Base-by-base conservation (phyloP, 306 rosid genomes). In the Casuarina glauca region DNA sequence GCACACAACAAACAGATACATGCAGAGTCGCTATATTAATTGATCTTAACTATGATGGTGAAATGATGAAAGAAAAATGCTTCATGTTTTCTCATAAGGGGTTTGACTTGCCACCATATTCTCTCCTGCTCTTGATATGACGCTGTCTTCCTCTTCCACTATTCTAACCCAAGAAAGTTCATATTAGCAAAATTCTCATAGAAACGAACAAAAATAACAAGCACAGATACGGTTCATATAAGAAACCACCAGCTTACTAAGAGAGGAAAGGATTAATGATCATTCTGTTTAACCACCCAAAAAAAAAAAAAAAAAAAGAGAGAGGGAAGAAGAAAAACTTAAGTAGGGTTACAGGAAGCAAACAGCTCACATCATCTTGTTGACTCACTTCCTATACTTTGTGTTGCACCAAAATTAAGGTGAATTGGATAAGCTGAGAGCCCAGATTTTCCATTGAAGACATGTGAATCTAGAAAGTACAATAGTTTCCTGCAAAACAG, bases 131-230 rank as follows among this genome's bases (percentile, higher is more conserved):
- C 58, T 76, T 71, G 51, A 9, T 26, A 71, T 38, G 51, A 60
- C 52, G 75, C 45, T 69, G 53, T 45, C 78, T 70, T 81, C 81
- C 82, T 83, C 84, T 77, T 86, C 78, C 69, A 42, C 54, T 61
- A 58, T 75, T 78, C 91, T 87, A 72, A 67, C 57, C 39, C 70
- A 64, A 41, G 70, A 66, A 42, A n/a, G 46, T 55, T 54, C 26
- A 62, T 15, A n/a, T 44, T 52, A 69, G 51, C 19, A 55, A 70
- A n/a, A 41, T n/a, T 41, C 60, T 74, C 63, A 71, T 39, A 77
- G 53, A n/a, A n/a, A n/a, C n/a, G n/a, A n/a, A n/a, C n/a, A n/a
- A n/a, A n/a, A n/a, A 39, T 12, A 64, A 68, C 16, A 4, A 1
- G 9, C 19, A 38, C 38, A 69, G 68, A 19, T 11, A 6, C 9